Conservation (phyloP, 2,329 filamentous ascomycete genomes). For the Sclerotinia sclerotiorum region DNA sequence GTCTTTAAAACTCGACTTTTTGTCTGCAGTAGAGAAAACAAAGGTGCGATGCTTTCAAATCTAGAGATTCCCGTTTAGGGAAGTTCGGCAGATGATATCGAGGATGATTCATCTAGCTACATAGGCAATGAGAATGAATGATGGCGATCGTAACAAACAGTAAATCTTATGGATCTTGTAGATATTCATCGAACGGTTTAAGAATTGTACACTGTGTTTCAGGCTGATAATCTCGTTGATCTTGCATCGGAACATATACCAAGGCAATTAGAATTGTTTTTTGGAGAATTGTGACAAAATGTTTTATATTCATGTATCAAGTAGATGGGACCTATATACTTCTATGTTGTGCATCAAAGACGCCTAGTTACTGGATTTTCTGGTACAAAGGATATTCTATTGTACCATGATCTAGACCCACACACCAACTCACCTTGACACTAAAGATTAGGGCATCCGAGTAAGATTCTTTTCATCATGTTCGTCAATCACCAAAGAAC, state of each 20-base stretch:
- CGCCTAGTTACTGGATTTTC: not conserved
- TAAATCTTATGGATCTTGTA: too few relatives aligned
- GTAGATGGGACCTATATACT: not conserved
- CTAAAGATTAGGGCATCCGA: not conserved
- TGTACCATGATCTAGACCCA: not conserved
- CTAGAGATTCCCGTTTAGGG: slow-evolving; percentile 34
- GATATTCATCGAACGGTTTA: too few relatives aligned
- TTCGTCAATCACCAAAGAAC: not conserved
- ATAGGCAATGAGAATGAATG: too few relatives aligned
- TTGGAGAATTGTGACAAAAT: not conserved
- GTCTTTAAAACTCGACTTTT: slow-evolving; percentile 25
- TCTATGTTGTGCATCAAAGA: not conserved
- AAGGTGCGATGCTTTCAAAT: slow-evolving; percentile 32
- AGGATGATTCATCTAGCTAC: slow-evolving; percentile 22
- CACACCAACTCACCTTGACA: not conserved
- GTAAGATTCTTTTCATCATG: not conserved
- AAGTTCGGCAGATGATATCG: slow-evolving; percentile 26
- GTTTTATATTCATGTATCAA: not conserved
- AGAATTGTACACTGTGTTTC: too few relatives aligned
- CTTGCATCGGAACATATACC: too few relatives aligned
- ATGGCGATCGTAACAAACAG: too few relatives aligned
- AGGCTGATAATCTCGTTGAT: too few relatives aligned
- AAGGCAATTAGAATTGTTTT: not conserved
- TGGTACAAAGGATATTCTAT: not conserved
- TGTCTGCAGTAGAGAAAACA: slow-evolving; percentile 27